Base-by-base conservation (phyloP, 2,329 filamentous ascomycete species). In the Phialophora tarda region DNA sequence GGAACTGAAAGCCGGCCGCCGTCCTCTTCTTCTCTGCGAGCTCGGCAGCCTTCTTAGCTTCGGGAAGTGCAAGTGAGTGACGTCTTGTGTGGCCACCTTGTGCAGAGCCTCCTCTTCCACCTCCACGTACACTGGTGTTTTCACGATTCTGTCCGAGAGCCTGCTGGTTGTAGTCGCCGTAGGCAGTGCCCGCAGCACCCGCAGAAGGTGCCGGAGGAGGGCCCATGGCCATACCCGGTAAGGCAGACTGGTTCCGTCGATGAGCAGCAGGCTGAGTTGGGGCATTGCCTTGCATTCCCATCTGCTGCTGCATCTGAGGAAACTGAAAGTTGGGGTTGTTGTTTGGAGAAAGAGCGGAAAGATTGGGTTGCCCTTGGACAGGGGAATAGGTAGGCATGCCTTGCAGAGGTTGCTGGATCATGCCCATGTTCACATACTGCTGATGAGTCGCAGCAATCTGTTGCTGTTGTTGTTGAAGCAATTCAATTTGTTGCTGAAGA, bases 11-110 rank as follows among this genome's bases (percentile, higher is more conserved):
- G 65, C 89, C 93, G 70, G 91, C 93, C 68, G 93, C 93, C 63
- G 94, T 96, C 78, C 93, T 87, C 82, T 97, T 97, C 83, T 97
- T 94, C 81, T 99, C 95, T 57, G 95, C 95, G 70, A 97, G 82
- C 78, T 99, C 95, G 64, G 95, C 95, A 56, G 95, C 95, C 82
- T 97, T 98, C 82, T 97, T 98, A 58, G 95, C 95, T 79, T 99
- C 95, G 44, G 93, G 92, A 71, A 99, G 83, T 70, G 93, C 95
- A 71, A 99, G 84, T 23, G 95, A 99, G 81, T 99, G 95, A 79
- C 95, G 90, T 76, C 95, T 89, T 79, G 96, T 91, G 77, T 99
- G 95, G 68, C 94, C 94, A 74, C 88, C 80, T 67, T 85, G 86
- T 65, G 85, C 89, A 69, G 88, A 83, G 69, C 89, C 89, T 71